Percentiles rank a stretch among this genome's conserved stretches.
Evolutionary conservation across 306 rosid genomes (phyloP).

Genomic region (Cyclanthera cordifolia): DNA sequence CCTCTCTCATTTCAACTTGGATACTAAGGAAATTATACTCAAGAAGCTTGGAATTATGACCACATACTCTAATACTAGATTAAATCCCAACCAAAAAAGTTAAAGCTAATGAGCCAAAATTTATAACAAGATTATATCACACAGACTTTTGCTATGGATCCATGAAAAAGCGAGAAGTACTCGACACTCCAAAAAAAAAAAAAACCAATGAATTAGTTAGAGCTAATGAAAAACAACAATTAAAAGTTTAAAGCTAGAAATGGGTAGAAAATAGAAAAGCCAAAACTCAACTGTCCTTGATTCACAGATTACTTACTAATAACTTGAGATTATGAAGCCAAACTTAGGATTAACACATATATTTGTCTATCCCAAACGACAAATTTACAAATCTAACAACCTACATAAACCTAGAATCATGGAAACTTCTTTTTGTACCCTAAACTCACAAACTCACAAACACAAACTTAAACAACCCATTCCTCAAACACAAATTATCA

Average conservation of each 20-base stretch:
- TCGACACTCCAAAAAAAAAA: neutral
- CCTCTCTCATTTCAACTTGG: no score
- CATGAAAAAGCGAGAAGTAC: neutral
- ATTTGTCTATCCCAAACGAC: neutral
- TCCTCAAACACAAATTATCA: neutral
- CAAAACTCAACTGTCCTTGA: neutral
- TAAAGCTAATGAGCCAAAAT: neutral
- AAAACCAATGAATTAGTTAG: no score
- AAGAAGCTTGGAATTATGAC: no score
- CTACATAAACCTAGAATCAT: conserved; percentile 2
- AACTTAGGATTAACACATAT: neutral
- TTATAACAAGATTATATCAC: no score
- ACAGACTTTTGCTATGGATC: neutral
- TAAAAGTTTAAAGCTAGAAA: neutral
- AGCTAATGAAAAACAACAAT: no score
- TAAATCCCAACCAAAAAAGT: neutral
- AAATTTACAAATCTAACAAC: neutral
- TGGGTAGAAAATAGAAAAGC: neutral
- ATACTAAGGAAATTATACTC: no score
- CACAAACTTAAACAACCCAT: neutral
- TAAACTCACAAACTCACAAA: neutral
- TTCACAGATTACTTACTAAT: neutral
- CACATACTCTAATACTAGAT: no score
- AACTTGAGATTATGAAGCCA: neutral
- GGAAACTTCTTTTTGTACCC: neutral